Conservation (phyloP, 1,139 yeast genomes). For the Suhomyces guaymorum region DNA sequence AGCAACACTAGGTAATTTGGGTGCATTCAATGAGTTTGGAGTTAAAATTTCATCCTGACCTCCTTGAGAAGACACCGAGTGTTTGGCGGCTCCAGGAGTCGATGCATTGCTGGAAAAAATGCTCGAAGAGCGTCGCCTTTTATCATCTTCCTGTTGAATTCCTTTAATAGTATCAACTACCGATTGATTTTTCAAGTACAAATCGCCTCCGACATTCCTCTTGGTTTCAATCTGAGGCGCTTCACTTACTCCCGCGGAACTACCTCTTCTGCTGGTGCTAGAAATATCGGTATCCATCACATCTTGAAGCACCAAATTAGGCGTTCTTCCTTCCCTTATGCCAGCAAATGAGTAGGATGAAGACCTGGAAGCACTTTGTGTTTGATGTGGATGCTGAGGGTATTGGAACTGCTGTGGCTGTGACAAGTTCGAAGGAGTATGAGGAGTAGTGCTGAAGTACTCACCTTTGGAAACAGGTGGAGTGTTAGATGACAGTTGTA, state of each 20-base stretch:
- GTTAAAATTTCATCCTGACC: constrained; percentile 6
- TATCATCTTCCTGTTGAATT: constrained; percentile 49
- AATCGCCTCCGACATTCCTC: constrained; percentile 57
- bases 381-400: background rate
- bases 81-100: constrained; percentile 14
- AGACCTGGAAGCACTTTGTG: constrained; percentile 15
- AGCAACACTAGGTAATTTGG: constrained; percentile 12
- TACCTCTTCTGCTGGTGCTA: constrained; percentile 36
- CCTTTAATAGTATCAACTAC: constrained; percentile 53
- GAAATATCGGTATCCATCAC: constrained; percentile 34
- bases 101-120: constrained; percentile 23
- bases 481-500: constrained; percentile 9
- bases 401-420: too few species aligned
- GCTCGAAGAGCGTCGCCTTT: constrained; percentile 43
- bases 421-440: constrained; percentile 9
- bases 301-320: constrained; percentile 33
- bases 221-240: constrained; percentile 51
- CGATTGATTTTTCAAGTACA: constrained; percentile 50
- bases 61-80: constrained; percentile 22
- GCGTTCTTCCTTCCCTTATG: constrained; percentile 32
- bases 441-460: constrained; percentile 9
- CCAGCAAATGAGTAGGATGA: constrained; percentile 35
- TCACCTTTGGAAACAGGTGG: constrained; percentile 5
- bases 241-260: constrained; percentile 41
- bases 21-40: background rate